Base-by-base conservation (phyloP, 176 grass and related monocot genomes). In the Melocanna baccifera region DNA sequence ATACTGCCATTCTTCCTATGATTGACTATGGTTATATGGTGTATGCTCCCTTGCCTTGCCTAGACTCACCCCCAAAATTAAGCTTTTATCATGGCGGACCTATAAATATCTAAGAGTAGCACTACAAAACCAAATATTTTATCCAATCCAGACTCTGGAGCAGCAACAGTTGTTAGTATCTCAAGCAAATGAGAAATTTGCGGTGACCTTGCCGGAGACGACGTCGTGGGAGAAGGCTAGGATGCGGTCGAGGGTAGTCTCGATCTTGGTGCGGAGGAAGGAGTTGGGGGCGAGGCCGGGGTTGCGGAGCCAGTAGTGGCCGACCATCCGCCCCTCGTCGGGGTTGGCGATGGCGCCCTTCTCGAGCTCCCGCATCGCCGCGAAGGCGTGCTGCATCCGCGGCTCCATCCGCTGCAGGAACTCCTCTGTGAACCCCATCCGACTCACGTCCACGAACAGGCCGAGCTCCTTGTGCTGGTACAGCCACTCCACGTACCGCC, bases 381-480 rank as follows among this genome's bases (percentile, higher is more conserved):
- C 62, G 81, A 99, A 94, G 69, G 97, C 91, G 12, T 50, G 74
- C 77, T 96, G 93, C 87, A 99, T 30, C 72, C 61, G 83, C 22
- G 93, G 89, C 84, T 99, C 93, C 93, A 99, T 96, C 89, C 48
- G 48, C 40, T 42, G 77, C 30, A 99, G 79, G 88, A 99, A 99
- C 51, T 99, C 91, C 7, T 91, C 93, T 0, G 91, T 94, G 89
- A 99, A 96, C 15, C 91, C 97, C 65, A 99, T 99, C 78, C 97
- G 88, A 83, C 97, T 99, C 58, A 99, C 93, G 79, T 99, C 97
- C 30, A 99, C 86, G 85, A 94, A 94, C 77, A 99, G 70, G 34
- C 93, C 93, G 9, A 99, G 97, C 58, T 94, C 91, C 93, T 99
- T 99, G 91, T 99, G 97, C 91, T 96, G 93, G 91, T 99, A 99